Evolutionary conservation across 225 moss, liverwort and hornwort species (phyloP), one percentile per base, ranked within the genome.

Genomic region (Bryum argenteum): DNA sequence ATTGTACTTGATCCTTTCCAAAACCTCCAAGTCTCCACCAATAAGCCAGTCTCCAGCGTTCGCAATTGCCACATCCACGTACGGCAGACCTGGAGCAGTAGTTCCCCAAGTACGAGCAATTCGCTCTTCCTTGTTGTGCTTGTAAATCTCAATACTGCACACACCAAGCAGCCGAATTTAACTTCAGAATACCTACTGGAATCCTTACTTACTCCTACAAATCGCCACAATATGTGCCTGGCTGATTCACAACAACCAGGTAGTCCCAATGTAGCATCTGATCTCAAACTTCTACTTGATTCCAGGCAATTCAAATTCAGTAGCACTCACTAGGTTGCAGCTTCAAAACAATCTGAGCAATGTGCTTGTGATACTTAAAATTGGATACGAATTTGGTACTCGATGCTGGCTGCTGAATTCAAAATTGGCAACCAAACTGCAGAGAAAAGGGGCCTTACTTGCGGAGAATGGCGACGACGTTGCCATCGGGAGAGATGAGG

Each of bases 41-140:
- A 98, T 67, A 22, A 98, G 83, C 98, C 98, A 98, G 69, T 88
- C 80, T 6, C 98, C 98, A 9, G 88, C 54, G 61, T 89, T 87
- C 3, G 83, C 52, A 41, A 98, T 88, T 3, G 88, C 65, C 63
- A 84, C 94, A 2, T 98, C 94, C 8, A 94, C 98, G 26, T 94
- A 98, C 1, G 98, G 98, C 58, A 98, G 72, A 68, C 92, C 94
- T 2, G 86, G 81, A 9, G 88, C 92, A 8, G 80, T 88, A 2
- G 85, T 92, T 42, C 98, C 98, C 98, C 98, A 98, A 2, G 88
- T 87, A 3, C 94, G 91, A 9, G 94, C 94, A 84, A 98, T 90
- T 50, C 98, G 92, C 85, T 98, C 98, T 58, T 98, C 98, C 78
- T 94, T 94, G 78, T 89, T 91, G 61, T 98, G 92, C 82, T 81